Conservation (phyloP, 2,329 filamentous ascomycete species). For the Coniella lustricola region DNA sequence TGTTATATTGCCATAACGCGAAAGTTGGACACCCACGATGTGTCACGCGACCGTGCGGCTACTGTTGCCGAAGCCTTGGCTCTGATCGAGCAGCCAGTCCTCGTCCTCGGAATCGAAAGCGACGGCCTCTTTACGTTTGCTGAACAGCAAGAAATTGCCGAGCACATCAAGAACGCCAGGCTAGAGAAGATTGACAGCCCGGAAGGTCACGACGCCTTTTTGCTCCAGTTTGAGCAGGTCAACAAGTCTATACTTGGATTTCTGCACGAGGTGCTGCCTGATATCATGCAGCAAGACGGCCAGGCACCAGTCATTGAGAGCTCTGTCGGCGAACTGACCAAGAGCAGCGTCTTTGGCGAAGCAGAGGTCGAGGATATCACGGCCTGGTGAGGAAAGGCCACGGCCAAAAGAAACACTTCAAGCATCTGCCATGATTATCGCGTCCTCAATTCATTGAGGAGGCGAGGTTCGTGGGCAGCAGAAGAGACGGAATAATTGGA, state of each 20-base stretch:
- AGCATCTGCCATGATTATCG: no score
- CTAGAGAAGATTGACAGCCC: conserved; percentile 86
- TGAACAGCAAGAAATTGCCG: conserved; percentile 87
- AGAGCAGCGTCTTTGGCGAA: conserved; percentile 90
- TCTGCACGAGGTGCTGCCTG: conserved; percentile 71
- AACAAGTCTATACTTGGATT: conserved; percentile 83
- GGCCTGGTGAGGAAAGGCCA: conserved; percentile 59
- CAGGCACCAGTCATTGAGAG: conserved; percentile 38
- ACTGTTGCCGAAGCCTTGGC: conserved; percentile 68
- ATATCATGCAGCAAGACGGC: conserved; percentile 70
- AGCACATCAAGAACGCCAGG: conserved; percentile 67
- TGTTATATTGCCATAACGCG: conserved; percentile 99
- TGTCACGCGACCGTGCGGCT: conserved; percentile 68
- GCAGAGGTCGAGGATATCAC: conserved; percentile 95
- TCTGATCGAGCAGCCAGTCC: conserved; percentile 77
- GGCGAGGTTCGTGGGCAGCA: not conserved
- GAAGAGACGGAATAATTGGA: conserved; percentile 7
- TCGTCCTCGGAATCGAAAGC: conserved; percentile 90
- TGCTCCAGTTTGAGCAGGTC: conserved; percentile 95
- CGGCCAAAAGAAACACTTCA: not conserved
- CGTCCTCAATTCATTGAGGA: not conserved
- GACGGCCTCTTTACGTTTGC: conserved; percentile 96
- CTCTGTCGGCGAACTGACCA: conserved; percentile 58
- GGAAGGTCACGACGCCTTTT: conserved; percentile 92
- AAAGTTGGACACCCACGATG: conserved; percentile 94